Conservation (phyloP, 2,329 filamentous ascomycete species). For the Cryphonectria radicalis region DNA sequence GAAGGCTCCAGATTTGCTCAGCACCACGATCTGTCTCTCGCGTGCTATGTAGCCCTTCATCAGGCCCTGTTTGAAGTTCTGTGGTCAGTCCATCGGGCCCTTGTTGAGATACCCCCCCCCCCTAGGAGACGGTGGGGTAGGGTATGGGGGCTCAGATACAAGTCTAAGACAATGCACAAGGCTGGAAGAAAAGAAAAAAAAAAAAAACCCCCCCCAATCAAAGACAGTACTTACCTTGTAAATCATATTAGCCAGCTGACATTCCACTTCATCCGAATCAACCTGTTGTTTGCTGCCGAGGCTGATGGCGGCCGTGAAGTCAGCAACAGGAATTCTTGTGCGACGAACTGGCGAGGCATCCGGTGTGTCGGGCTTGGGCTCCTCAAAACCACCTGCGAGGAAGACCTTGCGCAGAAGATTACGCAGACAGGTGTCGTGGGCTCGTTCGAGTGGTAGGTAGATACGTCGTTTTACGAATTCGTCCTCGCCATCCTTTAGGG, state of each 20-base stretch:
- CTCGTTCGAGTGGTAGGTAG: slow-evolving; percentile 90
- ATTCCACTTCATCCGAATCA: slow-evolving; percentile 94
- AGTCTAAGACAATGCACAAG: neutral
- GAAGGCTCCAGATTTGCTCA: slow-evolving; percentile 92
- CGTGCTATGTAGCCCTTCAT: slow-evolving; percentile 99
- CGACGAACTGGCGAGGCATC: slow-evolving; percentile 56
- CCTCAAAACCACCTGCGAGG: slow-evolving; percentile 79
- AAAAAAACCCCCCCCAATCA: no score
- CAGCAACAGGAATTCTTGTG: slow-evolving; percentile 79
- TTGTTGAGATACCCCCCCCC: no score
- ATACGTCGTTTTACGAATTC: slow-evolving; percentile 92
- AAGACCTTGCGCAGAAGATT: slow-evolving; percentile 94
- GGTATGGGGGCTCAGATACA: neutral
- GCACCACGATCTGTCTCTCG: slow-evolving; percentile 84
- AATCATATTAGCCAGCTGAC: slow-evolving; percentile 92
- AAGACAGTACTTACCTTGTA: slow-evolving; percentile 73
- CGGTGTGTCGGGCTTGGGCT: slow-evolving; percentile 66
- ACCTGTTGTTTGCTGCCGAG: slow-evolving; percentile 70
- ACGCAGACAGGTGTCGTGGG: slow-evolving; percentile 86
- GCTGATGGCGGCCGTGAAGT: slow-evolving; percentile 84
- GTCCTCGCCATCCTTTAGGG: slow-evolving; percentile 81
- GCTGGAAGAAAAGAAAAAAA: no score
- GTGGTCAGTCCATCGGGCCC: slow-evolving; percentile 34
- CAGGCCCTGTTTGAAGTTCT: slow-evolving; percentile 63
- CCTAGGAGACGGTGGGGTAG: neutral